Evolutionary conservation across 495 filamentous ascomycete species (phyloP).

Genomic region (Annulohypoxylon bovei): DNA sequence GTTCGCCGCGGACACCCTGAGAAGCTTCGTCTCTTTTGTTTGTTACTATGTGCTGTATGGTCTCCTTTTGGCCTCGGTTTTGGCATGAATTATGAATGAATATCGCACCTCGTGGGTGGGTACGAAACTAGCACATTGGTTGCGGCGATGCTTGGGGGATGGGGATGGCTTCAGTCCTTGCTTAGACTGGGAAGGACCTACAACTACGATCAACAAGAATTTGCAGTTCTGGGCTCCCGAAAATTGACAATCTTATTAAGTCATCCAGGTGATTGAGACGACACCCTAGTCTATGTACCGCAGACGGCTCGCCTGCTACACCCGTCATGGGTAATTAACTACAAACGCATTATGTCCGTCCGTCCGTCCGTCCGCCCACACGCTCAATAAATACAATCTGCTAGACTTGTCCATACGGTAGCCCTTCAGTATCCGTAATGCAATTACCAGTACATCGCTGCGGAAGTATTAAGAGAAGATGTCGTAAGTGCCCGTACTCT

Average conservation of each 20-base stretch:
- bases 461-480: slow-evolving; percentile 12
- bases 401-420: not conserved
- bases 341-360: not conserved
- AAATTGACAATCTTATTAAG: slow-evolving; percentile 5
- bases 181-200: not conserved
- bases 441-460: not conserved
- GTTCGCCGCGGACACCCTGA: not conserved
- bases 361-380: not conserved
- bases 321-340: not conserved
- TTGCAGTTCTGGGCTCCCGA: not conserved
- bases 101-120: not conserved
- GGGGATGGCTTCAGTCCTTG: not conserved
- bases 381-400: not conserved
- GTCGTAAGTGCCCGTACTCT: not conserved
- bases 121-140: slow-evolving; percentile 1
- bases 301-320: not conserved
- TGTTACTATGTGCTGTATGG: not conserved
- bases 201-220: not conserved
- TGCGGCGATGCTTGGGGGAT: not conserved
- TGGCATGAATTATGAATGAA: slow-evolving; percentile 33
- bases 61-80: slow-evolving; percentile 3
- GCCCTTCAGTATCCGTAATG: not conserved
- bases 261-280: not conserved
- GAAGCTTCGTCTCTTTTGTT: slow-evolving; percentile 16
- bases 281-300: not conserved